Evolutionary conservation across 208 protist species (phyloP).

Genomic region (Trypanosoma platydactyli): DNA sequence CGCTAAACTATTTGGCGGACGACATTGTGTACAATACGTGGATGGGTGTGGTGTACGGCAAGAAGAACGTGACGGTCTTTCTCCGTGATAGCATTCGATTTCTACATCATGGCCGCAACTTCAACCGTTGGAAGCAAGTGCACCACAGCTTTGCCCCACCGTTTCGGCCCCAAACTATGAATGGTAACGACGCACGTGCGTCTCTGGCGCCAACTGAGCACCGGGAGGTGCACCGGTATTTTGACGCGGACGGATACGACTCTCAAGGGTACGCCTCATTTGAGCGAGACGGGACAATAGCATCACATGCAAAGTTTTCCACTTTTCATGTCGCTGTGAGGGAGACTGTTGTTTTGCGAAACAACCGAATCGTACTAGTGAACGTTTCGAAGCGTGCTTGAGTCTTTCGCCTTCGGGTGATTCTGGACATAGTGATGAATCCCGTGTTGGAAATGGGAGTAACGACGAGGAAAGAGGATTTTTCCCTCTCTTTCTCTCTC

Average conservation of each 20-base stretch:
- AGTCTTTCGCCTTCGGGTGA: background rate
- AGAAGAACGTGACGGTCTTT: conserved; percentile 71
- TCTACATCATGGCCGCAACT: conserved; percentile 56
- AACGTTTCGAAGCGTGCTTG: conserved; percentile 42
- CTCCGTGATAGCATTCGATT: conserved; percentile 80
- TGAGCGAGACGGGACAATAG: conserved; percentile 70
- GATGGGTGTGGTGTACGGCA: conserved; percentile 77
- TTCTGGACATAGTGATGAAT: background rate
- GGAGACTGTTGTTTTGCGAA: conserved; percentile 67
- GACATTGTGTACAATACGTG: conserved; percentile 79
- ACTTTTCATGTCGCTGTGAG: conserved; percentile 46
- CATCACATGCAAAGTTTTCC: conserved; percentile 43
- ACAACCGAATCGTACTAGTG: conserved; percentile 59
- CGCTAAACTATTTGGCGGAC: conserved; percentile 59
- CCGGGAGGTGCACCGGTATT: conserved; percentile 16
- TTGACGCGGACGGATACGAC: conserved; percentile 61
- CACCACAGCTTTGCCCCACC: conserved; percentile 60
- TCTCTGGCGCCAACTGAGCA: background rate
- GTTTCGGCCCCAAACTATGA: conserved; percentile 1
- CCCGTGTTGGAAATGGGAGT: background rate
- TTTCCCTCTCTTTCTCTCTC: background rate
- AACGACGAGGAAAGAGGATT: background rate
- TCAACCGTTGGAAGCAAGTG: conserved; percentile 72
- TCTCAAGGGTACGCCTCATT: conserved; percentile 73
- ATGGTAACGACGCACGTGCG: background rate